A percentile compares a stretch with the other conserved stretches of the same genome.
Evolutionary conservation across 371 early-diverging fungal genomes (phyloP).

Genomic region (Mortierella sp.): DNA sequence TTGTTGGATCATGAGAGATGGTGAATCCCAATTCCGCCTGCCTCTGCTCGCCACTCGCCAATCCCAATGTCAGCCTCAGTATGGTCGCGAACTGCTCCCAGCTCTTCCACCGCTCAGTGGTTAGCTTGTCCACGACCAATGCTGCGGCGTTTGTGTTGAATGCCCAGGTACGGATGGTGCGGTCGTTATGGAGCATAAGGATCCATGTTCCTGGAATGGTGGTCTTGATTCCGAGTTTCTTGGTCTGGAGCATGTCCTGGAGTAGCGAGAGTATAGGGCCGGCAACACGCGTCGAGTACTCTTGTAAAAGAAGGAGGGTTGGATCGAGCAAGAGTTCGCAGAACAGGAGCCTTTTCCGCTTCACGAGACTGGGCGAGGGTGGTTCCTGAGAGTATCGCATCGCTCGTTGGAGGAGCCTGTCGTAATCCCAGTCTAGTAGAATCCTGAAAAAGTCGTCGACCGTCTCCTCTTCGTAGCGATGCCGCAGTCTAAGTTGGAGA

Average conservation of each 20-base stretch:
- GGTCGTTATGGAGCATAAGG: conserved; percentile 34
- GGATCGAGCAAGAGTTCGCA: conserved; percentile 50
- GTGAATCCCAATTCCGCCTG: conserved; percentile 15
- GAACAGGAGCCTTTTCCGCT: conserved; percentile 24
- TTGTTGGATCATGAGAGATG: conserved; percentile 18
- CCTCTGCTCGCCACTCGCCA: conserved; percentile 11
- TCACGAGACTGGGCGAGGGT: conserved; percentile 8
- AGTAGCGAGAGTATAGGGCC: conserved; percentile 23
- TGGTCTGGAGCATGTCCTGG: conserved; percentile 19
- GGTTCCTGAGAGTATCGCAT: background rate
- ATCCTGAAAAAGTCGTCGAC: conserved; percentile 27
- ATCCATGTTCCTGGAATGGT: conserved; percentile 50
- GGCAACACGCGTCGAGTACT: conserved; percentile 19
- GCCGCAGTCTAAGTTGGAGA: conserved; percentile 13
- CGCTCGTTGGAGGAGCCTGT: conserved; percentile 25
- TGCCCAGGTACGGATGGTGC: conserved; percentile 36
- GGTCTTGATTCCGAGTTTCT: conserved; percentile 33
- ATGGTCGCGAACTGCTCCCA: conserved; percentile 45
- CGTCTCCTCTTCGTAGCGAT: conserved; percentile 22
- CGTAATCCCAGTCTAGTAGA: conserved; percentile 44
- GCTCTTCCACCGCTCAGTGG: conserved; percentile 33
- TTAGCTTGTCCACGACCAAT: conserved; percentile 14
- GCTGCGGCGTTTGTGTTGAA: conserved; percentile 22
- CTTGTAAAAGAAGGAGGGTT: conserved; percentile 17
- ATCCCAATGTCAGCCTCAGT: conserved; percentile 15